phyloP scores from a whole-genome alignment of 768 basidiomycete species.

The Phylloporus rhodoxanthus region DNA sequence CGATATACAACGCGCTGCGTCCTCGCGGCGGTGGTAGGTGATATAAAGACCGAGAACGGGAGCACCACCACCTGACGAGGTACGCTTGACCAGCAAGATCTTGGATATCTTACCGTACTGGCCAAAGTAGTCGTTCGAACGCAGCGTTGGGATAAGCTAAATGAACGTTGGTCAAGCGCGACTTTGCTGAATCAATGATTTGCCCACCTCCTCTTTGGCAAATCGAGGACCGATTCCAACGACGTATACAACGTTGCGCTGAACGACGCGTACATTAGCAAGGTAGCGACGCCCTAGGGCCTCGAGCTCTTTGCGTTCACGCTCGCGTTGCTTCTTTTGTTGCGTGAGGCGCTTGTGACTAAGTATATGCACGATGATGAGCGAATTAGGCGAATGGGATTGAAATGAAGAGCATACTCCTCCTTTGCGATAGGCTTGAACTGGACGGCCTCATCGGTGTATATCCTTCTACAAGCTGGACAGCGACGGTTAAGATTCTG shows the following conservation, averaged over 20 bases:
- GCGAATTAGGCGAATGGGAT: constrained; percentile 5
- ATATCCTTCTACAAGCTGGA: constrained; percentile 90
- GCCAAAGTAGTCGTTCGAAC: constrained; percentile 95
- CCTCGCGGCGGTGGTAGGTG: constrained; percentile 90
- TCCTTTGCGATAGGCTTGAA: constrained; percentile 93
- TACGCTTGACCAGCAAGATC: constrained; percentile 88
- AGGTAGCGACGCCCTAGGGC: constrained; percentile 76
- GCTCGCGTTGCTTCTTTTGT: constrained; percentile 91
- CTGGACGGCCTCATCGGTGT: constrained; percentile 88
- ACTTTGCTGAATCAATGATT: background rate
- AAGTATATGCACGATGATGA: constrained; percentile 13
- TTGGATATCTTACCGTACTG: constrained; percentile 98
- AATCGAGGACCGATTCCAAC: constrained; percentile 91
- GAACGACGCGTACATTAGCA: constrained; percentile 92
- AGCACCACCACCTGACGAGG: constrained; percentile 61
- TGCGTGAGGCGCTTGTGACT: constrained; percentile 94
- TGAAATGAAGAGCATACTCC: constrained; percentile 60
- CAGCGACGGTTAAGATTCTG: constrained; percentile 93
- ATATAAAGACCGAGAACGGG: constrained; percentile 92
- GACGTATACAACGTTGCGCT: constrained; percentile 93
- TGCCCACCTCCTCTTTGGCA: constrained; percentile 89
- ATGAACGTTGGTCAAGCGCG: constrained; percentile 3
- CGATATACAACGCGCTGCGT: constrained; percentile 87
- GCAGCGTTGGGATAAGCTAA: constrained; percentile 85
- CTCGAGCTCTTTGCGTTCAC: constrained; percentile 93